A percentile compares a stretch with the other conserved stretches of the same genome.
Evolutionary conservation across 306 rosid species (phyloP).

Genomic region (Castanospermum australe): DNA sequence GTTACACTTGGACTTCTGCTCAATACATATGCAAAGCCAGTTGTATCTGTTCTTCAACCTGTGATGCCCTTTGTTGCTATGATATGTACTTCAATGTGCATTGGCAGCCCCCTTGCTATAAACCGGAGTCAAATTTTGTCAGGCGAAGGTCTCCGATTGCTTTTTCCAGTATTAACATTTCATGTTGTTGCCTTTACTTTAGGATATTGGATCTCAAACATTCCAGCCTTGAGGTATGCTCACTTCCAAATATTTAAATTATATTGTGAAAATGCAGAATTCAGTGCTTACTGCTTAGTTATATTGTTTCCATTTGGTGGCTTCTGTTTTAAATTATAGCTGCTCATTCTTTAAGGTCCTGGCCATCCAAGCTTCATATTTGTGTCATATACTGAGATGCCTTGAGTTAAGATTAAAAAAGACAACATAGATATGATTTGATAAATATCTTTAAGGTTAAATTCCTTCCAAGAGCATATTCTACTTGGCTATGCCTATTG

Average conservation of each 20-base stretch:
- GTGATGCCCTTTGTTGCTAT: constrained; percentile 96
- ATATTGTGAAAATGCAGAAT: constrained; percentile 3
- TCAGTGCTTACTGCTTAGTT: neutral
- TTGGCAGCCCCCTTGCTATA: constrained; percentile 94
- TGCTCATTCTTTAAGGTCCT: neutral
- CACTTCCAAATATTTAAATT: neutral
- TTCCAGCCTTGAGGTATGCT: constrained; percentile 73
- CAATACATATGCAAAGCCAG: constrained; percentile 88
- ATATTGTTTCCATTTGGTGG: neutral
- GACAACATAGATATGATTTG: neutral
- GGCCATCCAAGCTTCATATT: neutral
- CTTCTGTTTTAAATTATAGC: neutral
- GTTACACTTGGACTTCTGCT: constrained; percentile 84
- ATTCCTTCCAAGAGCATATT: constrained; percentile 2
- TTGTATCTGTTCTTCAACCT: constrained; percentile 73
- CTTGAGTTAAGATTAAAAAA: neutral
- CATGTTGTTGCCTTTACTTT: constrained; percentile 75
- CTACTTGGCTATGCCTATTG: neutral
- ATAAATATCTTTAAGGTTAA: neutral
- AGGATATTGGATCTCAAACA: constrained; percentile 83
- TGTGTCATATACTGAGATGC: neutral
- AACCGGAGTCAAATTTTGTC: constrained; percentile 77
- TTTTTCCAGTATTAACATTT: constrained; percentile 74
- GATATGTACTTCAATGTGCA: constrained; percentile 94
- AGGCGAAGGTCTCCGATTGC: constrained; percentile 68